These are phyloP conservation scores for Colletotrichum lupini DNA, from an alignment of 2,329 filamentous ascomycete species.

Conservation along the genomic window DNA sequence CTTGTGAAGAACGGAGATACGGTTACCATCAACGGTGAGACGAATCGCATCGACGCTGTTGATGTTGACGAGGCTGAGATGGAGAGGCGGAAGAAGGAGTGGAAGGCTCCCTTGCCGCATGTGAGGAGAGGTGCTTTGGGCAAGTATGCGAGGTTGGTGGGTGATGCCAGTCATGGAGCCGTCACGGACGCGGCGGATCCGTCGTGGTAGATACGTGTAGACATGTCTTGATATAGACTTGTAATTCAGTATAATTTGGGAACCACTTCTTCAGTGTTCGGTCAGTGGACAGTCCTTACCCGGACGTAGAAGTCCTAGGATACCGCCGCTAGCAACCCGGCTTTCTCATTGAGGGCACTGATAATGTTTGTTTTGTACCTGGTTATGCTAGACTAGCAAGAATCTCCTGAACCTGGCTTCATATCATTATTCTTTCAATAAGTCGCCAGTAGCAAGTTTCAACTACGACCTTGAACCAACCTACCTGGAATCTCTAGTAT, in stretches of 20 bases:
- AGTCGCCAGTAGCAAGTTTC: too few species aligned
- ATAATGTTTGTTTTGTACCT: not conserved
- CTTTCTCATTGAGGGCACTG: not conserved
- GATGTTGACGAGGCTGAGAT: conserved; percentile 78
- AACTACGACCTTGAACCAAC: too few species aligned
- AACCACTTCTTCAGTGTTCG: not conserved
- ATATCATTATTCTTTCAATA: too few species aligned
- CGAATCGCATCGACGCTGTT: conserved; percentile 76
- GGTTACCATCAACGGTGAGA: conserved; percentile 87
- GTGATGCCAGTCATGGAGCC: conserved; percentile 91
- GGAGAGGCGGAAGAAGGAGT: conserved; percentile 68
- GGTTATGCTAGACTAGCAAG: too few species aligned
- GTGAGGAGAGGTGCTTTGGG: conserved; percentile 87
- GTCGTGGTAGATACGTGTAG: conserved; percentile 33
- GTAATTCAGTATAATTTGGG: not conserved
- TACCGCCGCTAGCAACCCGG: not conserved
- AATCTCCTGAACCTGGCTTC: too few species aligned
- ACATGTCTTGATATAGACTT: not conserved
- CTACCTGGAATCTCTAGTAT: too few species aligned
- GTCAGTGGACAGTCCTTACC: not conserved
- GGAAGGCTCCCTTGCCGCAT: conserved; percentile 76
- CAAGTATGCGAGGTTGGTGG: conserved; percentile 89
- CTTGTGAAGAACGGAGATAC: conserved; percentile 83
- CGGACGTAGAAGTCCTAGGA: not conserved
- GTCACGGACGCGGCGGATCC: conserved; percentile 75